Base-by-base conservation (phyloP, 2,329 filamentous ascomycete genomes). In the Verticillium klebahnii region DNA sequence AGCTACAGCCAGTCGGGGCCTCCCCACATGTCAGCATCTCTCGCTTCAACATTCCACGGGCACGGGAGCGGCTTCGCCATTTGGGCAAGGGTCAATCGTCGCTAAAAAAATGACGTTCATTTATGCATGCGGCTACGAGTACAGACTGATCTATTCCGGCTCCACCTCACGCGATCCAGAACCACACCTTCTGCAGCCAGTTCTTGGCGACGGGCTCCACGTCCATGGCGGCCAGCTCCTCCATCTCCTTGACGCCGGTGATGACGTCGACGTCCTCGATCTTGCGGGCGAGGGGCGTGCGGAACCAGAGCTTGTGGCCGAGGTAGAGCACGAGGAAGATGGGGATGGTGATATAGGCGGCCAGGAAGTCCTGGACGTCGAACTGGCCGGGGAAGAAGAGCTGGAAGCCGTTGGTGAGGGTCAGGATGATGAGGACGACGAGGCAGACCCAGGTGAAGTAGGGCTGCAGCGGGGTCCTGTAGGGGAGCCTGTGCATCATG, bases 391-490 rank as follows among this genome's bases (percentile, higher is more conserved):
- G 84, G 71, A 89, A 89, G 71, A 94, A 93, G 15, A 89, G 84
- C 39, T 87, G 83, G 74, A 93, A 94, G 1, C 90, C 91, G 68
- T 92, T 92, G 67, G 91, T 88, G 3, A 93, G 74, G 1, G 82
- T 85, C n/a, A 93, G 78, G 31, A 91, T 74, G 3, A 73, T 71
- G 60, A 92, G 82, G 29, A 86, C 70, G 17, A 82, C 71, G 1
- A 92, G 80, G 11, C 82, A 80, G 60, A 83, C 74, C 69, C 82
- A 91, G 0, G 89, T 83, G 2, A 85, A 85, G 69, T 88, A 92
- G 0, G 90, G 85, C 71, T 87, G 84, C 14, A 80, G 70, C 0
- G 76, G 74, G 0, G 83, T 83, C 58, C 69, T 75, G 77, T 82
- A 87, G 0, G 85, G 85, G 4, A 85, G 74, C 1, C 72, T 73